Evolutionary conservation across 257 asterid species (phyloP).

Genomic region (Solanum rostratum): DNA sequence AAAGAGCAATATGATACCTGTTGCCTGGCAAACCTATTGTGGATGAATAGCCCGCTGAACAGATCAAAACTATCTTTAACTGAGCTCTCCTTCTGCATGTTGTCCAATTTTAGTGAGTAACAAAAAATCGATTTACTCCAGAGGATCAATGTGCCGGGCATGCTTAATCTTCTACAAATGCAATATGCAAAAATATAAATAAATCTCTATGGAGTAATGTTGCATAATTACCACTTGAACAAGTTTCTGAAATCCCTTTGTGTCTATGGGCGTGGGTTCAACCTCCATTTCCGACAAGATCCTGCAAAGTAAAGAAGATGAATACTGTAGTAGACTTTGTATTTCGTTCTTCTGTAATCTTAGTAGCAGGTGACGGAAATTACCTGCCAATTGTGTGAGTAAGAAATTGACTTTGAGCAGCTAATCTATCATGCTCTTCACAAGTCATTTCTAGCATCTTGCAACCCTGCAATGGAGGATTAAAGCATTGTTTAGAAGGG

Average conservation of each 20-base stretch:
- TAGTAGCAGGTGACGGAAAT: neutral
- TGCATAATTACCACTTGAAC: conserved; percentile 57
- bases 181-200: neutral
- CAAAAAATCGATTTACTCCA: neutral
- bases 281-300: conserved; percentile 59
- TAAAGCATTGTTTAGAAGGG: neutral
- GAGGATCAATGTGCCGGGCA: neutral
- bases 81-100: conserved; percentile 68
- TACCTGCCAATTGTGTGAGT: conserved; percentile 89
- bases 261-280: conserved; percentile 70
- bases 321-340: neutral
- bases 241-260: conserved; percentile 84
- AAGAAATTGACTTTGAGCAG: conserved; percentile 73
- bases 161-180: neutral
- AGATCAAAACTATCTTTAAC: conserved; percentile 67
- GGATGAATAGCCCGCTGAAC: conserved; percentile 58
- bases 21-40: conserved; percentile 63
- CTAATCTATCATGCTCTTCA: conserved; percentile 70
- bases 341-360: neutral
- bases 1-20: conserved; percentile 1
- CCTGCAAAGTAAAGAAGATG: conserved; percentile 24
- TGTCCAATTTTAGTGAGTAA: neutral
- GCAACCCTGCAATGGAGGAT: conserved; percentile 52
- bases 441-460: conserved; percentile 81
- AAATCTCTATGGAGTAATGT: neutral